A percentile compares a stretch with the other conserved stretches of the same genome.
Conservation (phyloP, 2,329 filamentous ascomycete species). For the Samsoniella hepiali region DNA sequence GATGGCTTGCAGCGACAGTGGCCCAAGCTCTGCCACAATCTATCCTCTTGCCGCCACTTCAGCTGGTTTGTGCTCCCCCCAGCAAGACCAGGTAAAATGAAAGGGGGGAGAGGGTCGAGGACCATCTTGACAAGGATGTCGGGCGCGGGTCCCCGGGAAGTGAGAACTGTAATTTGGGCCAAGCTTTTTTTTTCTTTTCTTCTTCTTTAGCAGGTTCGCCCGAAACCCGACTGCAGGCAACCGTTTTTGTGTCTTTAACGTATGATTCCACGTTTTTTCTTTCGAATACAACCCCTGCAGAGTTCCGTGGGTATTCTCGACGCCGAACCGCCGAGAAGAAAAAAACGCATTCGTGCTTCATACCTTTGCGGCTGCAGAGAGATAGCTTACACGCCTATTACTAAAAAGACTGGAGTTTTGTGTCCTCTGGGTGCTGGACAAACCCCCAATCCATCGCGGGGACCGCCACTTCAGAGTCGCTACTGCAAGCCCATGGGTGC, state of each 20-base stretch:
- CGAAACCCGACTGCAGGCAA: not conserved
- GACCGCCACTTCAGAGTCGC: not conserved
- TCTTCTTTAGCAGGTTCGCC: not conserved
- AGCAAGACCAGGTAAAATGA: not conserved
- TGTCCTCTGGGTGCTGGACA: not conserved
- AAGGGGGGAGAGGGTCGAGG: not conserved
- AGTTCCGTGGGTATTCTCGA: not conserved
- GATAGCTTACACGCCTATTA: not conserved
- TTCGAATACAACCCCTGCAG: too few relatives aligned
- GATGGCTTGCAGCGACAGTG: not conserved
- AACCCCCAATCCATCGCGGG: not conserved
- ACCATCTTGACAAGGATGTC: conserved; percentile 1
- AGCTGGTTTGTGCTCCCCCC: too few relatives aligned
- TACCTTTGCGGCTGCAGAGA: not conserved
- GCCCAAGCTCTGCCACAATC: not conserved
- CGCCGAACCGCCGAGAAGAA: not conserved
- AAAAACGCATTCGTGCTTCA: not conserved
- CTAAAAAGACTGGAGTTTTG: not conserved
- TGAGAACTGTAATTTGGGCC: conserved; percentile 16
- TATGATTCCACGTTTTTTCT: not conserved
- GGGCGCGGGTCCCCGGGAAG: conserved; percentile 9
- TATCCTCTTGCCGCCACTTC: not conserved
- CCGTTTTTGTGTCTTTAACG: not conserved
- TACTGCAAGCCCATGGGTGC: not conserved
- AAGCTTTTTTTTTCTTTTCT: conserved; percentile 1